phyloP scores from a whole-genome alignment of 495 filamentous ascomycete species.

The Penicillium steckii region DNA sequence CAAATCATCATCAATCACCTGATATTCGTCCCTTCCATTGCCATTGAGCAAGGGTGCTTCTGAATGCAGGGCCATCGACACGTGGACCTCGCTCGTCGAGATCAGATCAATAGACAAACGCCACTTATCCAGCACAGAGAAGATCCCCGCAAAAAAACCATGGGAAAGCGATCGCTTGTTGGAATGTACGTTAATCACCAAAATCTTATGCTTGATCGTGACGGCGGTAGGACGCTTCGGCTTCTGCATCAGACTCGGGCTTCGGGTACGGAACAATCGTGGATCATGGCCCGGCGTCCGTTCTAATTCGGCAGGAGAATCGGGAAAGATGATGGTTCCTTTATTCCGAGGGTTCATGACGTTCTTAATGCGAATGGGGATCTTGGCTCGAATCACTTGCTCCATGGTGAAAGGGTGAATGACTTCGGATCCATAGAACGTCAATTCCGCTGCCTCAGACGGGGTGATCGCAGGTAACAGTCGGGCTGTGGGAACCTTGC shows the following conservation, averaged over 20 bases:
- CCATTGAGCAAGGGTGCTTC: conserved; percentile 52
- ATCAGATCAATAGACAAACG: conserved; percentile 87
- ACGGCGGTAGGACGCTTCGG: conserved; percentile 85
- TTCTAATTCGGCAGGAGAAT: conserved; percentile 46
- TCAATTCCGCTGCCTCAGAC: conserved; percentile 84
- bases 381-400: conserved; percentile 88
- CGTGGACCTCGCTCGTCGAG: conserved; percentile 90
- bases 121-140: conserved; percentile 77
- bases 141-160: conserved; percentile 89
- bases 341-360: conserved; percentile 88
- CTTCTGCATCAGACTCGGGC: conserved; percentile 44
- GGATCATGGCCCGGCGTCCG: conserved; percentile 47
- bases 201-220: conserved; percentile 90
- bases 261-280: conserved; percentile 46
- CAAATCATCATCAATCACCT: conserved; percentile 62
- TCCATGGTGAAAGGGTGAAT: conserved; percentile 99
- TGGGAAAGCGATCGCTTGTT: conserved; percentile 86
- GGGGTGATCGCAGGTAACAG: conserved; percentile 78
- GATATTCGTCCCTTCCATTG: conserved; percentile 59
- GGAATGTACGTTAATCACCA: conserved; percentile 91
- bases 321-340: conserved; percentile 79
- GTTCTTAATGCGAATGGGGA: conserved; percentile 97
- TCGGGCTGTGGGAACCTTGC: conserved; percentile 81
- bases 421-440: conserved; percentile 92
- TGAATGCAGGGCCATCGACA: conserved; percentile 90